These are phyloP conservation scores for Exserohilum rostratum DNA, from an alignment of 2,329 filamentous ascomycete species.

Conservation along the genomic window DNA sequence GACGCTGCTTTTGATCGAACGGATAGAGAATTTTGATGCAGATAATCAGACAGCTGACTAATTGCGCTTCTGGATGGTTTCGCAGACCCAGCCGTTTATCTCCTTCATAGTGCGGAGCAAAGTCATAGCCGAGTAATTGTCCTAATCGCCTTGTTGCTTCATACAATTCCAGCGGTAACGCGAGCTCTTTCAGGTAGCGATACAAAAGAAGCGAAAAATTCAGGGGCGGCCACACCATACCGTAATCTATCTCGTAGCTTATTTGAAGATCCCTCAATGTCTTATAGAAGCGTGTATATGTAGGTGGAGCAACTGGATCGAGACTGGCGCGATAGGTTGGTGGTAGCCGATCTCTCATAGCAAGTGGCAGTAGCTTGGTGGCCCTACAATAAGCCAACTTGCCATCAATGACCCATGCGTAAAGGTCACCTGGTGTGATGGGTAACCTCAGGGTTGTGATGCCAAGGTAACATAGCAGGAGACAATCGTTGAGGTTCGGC, in stretches of 20 bases:
- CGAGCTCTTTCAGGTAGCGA: constrained; percentile 72
- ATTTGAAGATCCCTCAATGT: constrained; percentile 66
- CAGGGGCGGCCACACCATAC: constrained; percentile 72
- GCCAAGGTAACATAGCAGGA: constrained; percentile 81
- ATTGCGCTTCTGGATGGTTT: constrained; percentile 70
- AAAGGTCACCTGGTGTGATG: constrained; percentile 74
- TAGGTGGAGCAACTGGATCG: constrained; percentile 58
- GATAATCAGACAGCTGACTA: constrained; percentile 74
- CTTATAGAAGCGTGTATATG: constrained; percentile 66
- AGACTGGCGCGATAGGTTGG: constrained; percentile 65
- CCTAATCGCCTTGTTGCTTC: constrained; percentile 64
- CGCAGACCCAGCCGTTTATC: constrained; percentile 28
- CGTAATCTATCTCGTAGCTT: constrained; percentile 71
- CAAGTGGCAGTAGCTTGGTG: constrained; percentile 61
- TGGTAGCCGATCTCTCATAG: constrained; percentile 70
- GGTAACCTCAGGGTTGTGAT: constrained; percentile 77
- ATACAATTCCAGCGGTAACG: constrained; percentile 75
- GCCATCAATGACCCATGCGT: constrained; percentile 68
- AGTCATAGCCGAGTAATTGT: constrained; percentile 59
- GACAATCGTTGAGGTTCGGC: constrained; percentile 74
- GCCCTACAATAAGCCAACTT: constrained; percentile 75
- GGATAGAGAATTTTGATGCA: constrained; percentile 81
- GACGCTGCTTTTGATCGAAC: constrained; percentile 64
- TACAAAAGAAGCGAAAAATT: constrained; percentile 73
- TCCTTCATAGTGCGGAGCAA: constrained; percentile 59